Evolutionary conservation across 2,329 filamentous ascomycete genomes (phyloP).

Genomic region (Leptographium galeiforme): DNA sequence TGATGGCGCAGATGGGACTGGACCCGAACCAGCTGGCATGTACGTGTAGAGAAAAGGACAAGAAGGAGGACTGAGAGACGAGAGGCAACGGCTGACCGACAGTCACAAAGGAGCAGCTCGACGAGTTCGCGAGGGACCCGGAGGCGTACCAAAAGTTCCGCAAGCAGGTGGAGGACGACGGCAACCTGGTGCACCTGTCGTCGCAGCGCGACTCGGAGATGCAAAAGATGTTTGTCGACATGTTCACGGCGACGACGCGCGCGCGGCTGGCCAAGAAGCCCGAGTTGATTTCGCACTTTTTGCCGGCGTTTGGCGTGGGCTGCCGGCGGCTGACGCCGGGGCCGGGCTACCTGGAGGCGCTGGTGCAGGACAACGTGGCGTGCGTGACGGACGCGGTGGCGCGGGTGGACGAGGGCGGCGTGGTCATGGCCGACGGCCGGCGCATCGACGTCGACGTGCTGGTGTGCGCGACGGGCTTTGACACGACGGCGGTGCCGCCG

Average conservation of each 20-base stretch:
- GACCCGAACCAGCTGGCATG: constrained; percentile 26
- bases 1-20: constrained; percentile 23
- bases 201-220: neutral
- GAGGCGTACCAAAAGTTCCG: neutral
- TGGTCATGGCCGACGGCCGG: constrained; percentile 16
- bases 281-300: neutral
- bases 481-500: constrained; percentile 16
- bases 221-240: neutral
- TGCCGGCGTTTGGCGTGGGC: constrained; percentile 16
- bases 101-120: neutral
- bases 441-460: constrained; percentile 16
- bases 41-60: neutral
- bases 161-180: neutral
- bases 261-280: neutral
- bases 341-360: constrained; percentile 26
- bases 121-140: neutral
- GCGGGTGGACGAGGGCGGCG: constrained; percentile 17
- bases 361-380: constrained; percentile 25
- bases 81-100: neutral
- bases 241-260: neutral
- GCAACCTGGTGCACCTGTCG: neutral
- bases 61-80: no score
- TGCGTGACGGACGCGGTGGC: constrained; percentile 23
- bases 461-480: constrained; percentile 26
- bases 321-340: constrained; percentile 29